Conservation (phyloP, 257 asterid genomes). For the Salvia splendens region DNA sequence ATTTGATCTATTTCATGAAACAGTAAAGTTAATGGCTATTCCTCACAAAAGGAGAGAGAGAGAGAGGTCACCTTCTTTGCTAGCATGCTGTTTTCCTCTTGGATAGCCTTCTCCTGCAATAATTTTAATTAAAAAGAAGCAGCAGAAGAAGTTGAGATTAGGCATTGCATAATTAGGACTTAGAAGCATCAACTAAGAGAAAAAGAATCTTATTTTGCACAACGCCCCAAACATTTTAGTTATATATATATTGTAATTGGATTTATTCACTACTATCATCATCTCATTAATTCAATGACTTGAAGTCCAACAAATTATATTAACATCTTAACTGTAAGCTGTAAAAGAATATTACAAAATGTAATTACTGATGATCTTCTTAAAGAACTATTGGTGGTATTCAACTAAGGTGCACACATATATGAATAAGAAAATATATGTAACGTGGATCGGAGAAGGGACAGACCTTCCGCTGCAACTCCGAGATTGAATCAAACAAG, state of each 20-base stretch:
- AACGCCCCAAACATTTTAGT: background rate
- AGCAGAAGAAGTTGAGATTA: conserved; percentile 8
- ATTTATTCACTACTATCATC: background rate
- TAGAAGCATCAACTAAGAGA: too few relatives aligned
- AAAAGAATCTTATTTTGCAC: too few relatives aligned
- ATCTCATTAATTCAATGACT: too few relatives aligned
- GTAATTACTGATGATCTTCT: background rate
- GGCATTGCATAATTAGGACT: background rate
- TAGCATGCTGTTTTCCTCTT: conserved; percentile 78
- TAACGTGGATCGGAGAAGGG: background rate
- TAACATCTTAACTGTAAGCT: background rate
- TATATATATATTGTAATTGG: background rate
- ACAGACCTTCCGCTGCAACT: conserved; percentile 74
- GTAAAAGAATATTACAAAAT: too few relatives aligned
- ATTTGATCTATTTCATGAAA: conserved; percentile 54
- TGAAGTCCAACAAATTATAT: background rate
- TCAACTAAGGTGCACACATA: too few relatives aligned
- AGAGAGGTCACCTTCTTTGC: conserved; percentile 58
- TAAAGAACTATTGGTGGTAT: too few relatives aligned
- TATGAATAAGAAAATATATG: too few relatives aligned
- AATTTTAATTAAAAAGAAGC: background rate
- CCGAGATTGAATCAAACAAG: conserved; percentile 72
- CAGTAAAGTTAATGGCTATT: background rate
- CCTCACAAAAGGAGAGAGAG: background rate
- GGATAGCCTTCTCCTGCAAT: conserved; percentile 70